Evolutionary conservation across 139 green algal genomes (phyloP), one percentile per base, ranked within the genome.

Genomic region (Picochlorum sp.): DNA sequence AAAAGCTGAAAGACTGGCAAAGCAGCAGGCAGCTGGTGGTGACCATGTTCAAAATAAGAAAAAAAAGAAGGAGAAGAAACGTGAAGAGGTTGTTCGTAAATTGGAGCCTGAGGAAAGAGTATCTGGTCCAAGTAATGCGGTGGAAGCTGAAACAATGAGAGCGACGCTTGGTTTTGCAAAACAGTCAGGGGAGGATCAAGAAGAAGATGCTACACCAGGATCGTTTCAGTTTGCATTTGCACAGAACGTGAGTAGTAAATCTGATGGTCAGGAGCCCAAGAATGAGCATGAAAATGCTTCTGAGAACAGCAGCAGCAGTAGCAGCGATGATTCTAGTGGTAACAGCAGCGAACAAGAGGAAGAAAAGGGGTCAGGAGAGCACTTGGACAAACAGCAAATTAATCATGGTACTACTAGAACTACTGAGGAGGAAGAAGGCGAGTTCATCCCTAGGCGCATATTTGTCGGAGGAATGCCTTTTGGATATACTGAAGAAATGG

Each of bases 391-490:
- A n/a, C n/a, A n/a, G 18, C 35, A 64, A 33, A 37, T 0, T 59
- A 36, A 26, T 30, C 12, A 24, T 35, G 51, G 3, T 25, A 35
- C 20, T 18, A 61, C 22, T 18, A 59, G 14, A 26, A 35, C 33
- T 30, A 24, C 47, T n/a, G 7, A 29, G 52, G 30, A 14, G 44
- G 33, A 14, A 20, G 58, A 59, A 5, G 41, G 10, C 20, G 67
- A 61, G 22, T 70, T 54, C 32, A 43, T 69, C 37, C 45, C 69
- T 18, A 33, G 64, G 0, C 65, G 84, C 59, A 74, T 96, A 30
- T 96, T 85, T 72, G 74, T 91, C 6, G 89, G 87, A 18, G 91
- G 91, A 43, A 87, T 98, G 76, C 89, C 89, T 2, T 96, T 90
- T 67, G 69, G 76, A 40, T 89, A 76, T 50, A 80, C 68, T 12